These are phyloP conservation scores for Phytophthora hibernalis DNA, from an alignment of 352 stramenopile species.

Conservation along the genomic window DNA sequence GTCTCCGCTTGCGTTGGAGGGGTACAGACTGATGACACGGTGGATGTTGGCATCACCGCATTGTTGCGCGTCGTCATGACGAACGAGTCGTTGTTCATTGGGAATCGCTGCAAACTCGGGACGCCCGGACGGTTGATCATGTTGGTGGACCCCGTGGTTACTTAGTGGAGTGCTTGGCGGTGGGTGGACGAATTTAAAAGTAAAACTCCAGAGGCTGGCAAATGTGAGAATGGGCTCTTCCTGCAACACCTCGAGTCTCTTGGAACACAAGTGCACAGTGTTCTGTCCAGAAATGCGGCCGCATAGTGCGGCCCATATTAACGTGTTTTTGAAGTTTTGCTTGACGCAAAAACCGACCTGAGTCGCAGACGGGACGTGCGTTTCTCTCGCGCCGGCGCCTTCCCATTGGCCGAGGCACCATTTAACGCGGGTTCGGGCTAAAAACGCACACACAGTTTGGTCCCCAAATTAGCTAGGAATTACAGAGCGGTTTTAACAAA, in stretches of 20 bases:
- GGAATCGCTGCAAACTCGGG: constrained; percentile 62
- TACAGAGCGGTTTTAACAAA: constrained; percentile 23
- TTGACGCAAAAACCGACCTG: constrained; percentile 11
- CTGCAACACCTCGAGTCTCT: background rate
- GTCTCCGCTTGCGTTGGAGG: constrained; percentile 21
- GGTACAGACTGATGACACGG: constrained; percentile 15
- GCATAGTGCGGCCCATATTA: constrained; percentile 21
- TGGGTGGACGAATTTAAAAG: constrained; percentile 24
- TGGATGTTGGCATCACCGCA: constrained; percentile 18
- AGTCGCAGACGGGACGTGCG: constrained; percentile 11
- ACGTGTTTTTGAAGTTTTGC: constrained; percentile 34
- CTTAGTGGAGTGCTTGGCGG: background rate
- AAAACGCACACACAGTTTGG: constrained; percentile 2
- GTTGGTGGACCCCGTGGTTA: constrained; percentile 39
- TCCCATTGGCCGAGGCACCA: background rate
- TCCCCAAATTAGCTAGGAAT: constrained; percentile 22
- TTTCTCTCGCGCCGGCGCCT: constrained; percentile 9
- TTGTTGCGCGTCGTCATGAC: constrained; percentile 22
- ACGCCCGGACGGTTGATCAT: constrained; percentile 70
- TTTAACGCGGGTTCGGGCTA: constrained; percentile 24
- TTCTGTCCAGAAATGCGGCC: constrained; percentile 2
- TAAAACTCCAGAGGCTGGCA: constrained; percentile 14
- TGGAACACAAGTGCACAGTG: background rate
- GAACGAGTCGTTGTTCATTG: constrained; percentile 44
- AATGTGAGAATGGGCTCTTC: constrained; percentile 24